Conservation (phyloP, 2,329 filamentous ascomycete genomes). For the Cladophialophora immunda region DNA sequence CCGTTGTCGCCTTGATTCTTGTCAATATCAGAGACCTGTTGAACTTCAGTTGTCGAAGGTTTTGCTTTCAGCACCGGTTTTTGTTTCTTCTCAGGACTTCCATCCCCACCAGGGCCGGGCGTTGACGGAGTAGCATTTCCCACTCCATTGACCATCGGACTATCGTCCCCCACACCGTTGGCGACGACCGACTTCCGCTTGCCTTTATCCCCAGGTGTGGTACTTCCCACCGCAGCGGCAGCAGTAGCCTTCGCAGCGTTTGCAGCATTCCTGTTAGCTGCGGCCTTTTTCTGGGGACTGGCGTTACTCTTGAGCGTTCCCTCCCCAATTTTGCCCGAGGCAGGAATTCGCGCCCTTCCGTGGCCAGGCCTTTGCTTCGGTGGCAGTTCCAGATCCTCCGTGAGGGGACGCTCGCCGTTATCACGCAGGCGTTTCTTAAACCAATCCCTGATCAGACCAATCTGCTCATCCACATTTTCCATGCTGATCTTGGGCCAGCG, state of each 20-base stretch:
- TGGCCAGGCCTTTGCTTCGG: conserved; percentile 77
- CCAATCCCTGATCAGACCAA: conserved; percentile 89
- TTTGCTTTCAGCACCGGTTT: conserved; percentile 35
- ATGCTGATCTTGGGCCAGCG: conserved; percentile 79
- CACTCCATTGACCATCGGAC: conserved; percentile 34
- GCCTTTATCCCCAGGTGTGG: conserved; percentile 35
- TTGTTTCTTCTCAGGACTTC: conserved; percentile 36
- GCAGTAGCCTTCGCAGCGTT: conserved; percentile 22
- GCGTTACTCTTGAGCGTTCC: conserved; percentile 45
- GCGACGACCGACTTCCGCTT: conserved; percentile 36
- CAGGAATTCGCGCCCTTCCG: conserved; percentile 54
- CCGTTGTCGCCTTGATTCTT: conserved; percentile 45
- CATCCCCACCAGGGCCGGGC: conserved; percentile 35
- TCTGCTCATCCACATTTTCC: conserved; percentile 79
- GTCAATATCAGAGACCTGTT: conserved; percentile 48
- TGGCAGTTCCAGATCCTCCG: conserved; percentile 95
- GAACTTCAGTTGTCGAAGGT: conserved; percentile 42
- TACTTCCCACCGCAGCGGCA: conserved; percentile 11
- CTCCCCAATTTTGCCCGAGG: conserved; percentile 55
- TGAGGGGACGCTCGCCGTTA: conserved; percentile 80
- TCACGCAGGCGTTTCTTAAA: conserved; percentile 88
- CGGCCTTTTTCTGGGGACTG: conserved; percentile 54
- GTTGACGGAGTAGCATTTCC: conserved; percentile 26
- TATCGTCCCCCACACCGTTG: conserved; percentile 32
- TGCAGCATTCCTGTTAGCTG: conserved; percentile 33